Evolutionary conservation across 768 basidiomycete genomes (phyloP).

Genomic region (Bullera alba): DNA sequence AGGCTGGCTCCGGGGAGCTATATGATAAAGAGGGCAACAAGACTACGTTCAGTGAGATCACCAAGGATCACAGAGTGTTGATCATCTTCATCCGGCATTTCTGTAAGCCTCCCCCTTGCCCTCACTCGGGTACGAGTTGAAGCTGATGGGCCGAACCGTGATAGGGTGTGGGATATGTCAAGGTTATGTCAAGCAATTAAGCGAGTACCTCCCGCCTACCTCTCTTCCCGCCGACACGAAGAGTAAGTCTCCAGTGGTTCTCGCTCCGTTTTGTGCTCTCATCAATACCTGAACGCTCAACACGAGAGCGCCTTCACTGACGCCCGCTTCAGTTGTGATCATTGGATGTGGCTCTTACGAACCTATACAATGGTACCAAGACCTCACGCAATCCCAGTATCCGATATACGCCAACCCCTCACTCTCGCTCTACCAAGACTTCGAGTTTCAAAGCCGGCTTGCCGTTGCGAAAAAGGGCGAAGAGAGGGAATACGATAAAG

Average conservation of each 20-base stretch:
- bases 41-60: conserved; percentile 10
- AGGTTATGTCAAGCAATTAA: conserved; percentile 12
- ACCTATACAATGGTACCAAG: conserved; percentile 22
- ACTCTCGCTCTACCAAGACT: conserved; percentile 16
- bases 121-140: neutral
- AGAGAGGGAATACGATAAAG: conserved; percentile 14
- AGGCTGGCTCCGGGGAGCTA: conserved; percentile 4
- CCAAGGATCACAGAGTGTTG: conserved; percentile 4
- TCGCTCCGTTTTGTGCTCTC: neutral
- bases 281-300: no score
- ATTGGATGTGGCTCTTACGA: conserved; percentile 24
- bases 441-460: conserved; percentile 17
- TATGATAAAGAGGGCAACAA: conserved; percentile 9
- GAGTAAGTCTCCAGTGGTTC: conserved; percentile 7
- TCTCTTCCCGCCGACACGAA: conserved; percentile 13
- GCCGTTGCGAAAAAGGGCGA: conserved; percentile 1
- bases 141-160: neutral
- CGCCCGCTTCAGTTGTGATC: conserved; percentile 14
- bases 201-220: conserved; percentile 13
- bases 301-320: neutral
- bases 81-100: conserved; percentile 26
- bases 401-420: conserved; percentile 28
- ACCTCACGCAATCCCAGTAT: conserved; percentile 14
- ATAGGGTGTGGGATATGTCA: conserved; percentile 32
- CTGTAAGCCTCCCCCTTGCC: conserved; percentile 7